phyloP scores from a whole-genome alignment of 2,329 filamentous ascomycete species.

The Aspergillus felis region DNA sequence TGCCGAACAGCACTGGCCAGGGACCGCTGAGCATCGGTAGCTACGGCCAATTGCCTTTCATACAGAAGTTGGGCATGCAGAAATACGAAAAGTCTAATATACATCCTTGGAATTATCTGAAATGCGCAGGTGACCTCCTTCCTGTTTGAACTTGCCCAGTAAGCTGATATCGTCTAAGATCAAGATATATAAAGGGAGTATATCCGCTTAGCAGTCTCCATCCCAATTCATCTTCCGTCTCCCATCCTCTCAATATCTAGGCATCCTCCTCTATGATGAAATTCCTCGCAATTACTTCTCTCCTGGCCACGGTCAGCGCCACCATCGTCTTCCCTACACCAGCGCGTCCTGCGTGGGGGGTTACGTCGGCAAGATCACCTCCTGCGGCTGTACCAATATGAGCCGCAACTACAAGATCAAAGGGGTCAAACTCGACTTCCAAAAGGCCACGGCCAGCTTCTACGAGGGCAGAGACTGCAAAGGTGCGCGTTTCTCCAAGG shows the following conservation, averaged over 20 bases:
- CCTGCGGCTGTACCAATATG: neutral
- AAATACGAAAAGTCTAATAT: neutral
- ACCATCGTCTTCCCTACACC: neutral
- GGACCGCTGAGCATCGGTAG: too few species aligned
- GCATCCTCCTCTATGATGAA: neutral
- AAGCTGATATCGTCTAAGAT: neutral
- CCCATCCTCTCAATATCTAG: neutral
- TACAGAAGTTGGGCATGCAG: neutral
- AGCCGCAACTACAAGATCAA: neutral
- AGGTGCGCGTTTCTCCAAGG: neutral
- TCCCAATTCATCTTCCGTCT: neutral
- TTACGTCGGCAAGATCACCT: neutral
- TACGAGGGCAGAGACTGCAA: neutral
- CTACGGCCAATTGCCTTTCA: too few species aligned
- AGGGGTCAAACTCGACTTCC: neutral
- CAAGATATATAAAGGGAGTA: neutral
- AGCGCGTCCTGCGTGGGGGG: neutral
- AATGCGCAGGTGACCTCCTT: neutral
- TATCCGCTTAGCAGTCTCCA: neutral
- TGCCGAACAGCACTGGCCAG: too few species aligned
- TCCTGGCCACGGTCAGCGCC: neutral
- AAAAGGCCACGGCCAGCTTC: neutral
- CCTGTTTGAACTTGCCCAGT: neutral
- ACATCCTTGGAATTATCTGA: neutral
- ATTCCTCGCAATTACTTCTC: neutral